phyloP scores from a whole-genome alignment of 148 eudicot species.

The Vaccinium myrtillus region DNA sequence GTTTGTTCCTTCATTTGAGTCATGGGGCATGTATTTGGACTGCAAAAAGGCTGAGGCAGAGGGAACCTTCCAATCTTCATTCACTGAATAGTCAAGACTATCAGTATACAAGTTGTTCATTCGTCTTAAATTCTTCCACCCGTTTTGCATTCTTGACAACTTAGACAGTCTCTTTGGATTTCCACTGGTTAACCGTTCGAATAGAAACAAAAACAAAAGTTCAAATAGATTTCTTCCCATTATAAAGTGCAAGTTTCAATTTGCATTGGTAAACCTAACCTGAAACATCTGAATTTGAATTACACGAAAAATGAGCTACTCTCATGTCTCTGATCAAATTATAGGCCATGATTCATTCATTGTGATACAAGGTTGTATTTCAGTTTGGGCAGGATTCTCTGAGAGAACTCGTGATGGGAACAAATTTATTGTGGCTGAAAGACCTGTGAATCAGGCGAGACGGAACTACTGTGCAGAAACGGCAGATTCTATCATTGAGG shows the following conservation, averaged over 20 bases:
- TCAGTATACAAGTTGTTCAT: not conserved
- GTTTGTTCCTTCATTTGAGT: not conserved
- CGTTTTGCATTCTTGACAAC: not conserved
- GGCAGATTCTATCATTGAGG: constrained; percentile 62
- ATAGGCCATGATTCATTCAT: not conserved
- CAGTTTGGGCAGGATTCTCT: constrained; percentile 98
- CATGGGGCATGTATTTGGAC: not conserved
- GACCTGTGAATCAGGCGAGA: constrained; percentile 54
- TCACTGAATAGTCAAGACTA: not conserved
- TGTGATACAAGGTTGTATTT: constrained; percentile 7
- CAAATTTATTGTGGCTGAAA: constrained; percentile 89
- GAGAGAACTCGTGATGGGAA: constrained; percentile 87
- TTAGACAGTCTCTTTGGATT: not conserved
- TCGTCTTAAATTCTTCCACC: not conserved
- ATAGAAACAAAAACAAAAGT: not conserved
- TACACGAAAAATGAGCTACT: not conserved
- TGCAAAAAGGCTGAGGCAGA: not conserved
- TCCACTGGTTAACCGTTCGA: not conserved
- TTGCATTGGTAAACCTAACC: not conserved
- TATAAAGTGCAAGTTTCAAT: not conserved
- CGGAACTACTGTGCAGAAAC: constrained; percentile 62
- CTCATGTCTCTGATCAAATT: not conserved
- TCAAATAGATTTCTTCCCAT: not conserved
- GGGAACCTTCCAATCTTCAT: not conserved
- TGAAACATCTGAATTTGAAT: not conserved